Percentiles rank a stretch among this genome's conserved stretches.
Evolutionary conservation across 1,284 basidiomycete species (phyloP).

Genomic region (Megacollybia platyphylla): DNA sequence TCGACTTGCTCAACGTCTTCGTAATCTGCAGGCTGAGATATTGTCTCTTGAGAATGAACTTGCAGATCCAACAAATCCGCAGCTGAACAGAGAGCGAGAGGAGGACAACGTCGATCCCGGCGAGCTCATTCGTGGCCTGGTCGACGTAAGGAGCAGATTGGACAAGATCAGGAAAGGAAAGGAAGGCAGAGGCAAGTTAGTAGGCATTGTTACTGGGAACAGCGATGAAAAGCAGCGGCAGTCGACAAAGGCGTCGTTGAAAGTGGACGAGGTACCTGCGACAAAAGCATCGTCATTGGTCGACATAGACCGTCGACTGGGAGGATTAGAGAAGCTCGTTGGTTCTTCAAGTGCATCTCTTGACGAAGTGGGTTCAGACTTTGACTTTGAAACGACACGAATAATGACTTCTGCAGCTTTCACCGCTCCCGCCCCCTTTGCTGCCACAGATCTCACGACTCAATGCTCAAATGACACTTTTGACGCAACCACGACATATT

Average conservation of each 20-base stretch:
- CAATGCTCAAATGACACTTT: conserved; percentile 74
- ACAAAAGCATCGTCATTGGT: conserved; percentile 20
- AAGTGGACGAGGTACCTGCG: conserved; percentile 4
- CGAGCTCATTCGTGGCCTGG: conserved; percentile 61
- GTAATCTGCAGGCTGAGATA: conserved; percentile 51
- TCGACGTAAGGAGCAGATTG: conserved; percentile 56
- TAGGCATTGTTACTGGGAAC: conserved; percentile 44
- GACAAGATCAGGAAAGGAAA: conserved; percentile 53
- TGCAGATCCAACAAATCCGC: conserved; percentile 56
- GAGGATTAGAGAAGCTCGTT: conserved; percentile 67
- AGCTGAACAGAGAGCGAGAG: conserved; percentile 39
- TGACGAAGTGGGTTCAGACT: conserved; percentile 46
- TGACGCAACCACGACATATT: conserved; percentile 92
- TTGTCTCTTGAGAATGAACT: conserved; percentile 54
- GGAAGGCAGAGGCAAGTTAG: conserved; percentile 54
- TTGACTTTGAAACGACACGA: neutral
- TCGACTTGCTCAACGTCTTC: conserved; percentile 49
- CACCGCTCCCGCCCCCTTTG: conserved; percentile 68
- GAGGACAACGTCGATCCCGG: conserved; percentile 57
- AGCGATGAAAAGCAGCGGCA: conserved; percentile 11
- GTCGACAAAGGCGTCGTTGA: neutral
- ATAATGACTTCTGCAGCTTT: conserved; percentile 22
- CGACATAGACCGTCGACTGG: conserved; percentile 71
- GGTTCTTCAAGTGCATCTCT: conserved; percentile 60
- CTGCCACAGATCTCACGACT: conserved; percentile 73